Conservation (phyloP, 371 early-diverging fungal genomes). For the Coemansia sp. region DNA sequence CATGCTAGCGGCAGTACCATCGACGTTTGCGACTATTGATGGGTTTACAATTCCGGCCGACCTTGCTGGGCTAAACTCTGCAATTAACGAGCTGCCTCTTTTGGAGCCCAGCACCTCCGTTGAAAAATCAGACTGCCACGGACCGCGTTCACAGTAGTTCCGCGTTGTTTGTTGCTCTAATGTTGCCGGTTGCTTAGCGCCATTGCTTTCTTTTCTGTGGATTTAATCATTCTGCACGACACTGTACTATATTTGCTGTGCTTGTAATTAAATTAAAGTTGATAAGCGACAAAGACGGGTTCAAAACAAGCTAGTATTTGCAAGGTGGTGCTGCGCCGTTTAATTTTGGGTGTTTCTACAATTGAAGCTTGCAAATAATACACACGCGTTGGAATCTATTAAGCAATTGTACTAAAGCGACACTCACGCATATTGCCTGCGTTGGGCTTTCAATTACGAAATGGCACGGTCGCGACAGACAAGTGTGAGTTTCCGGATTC, state of each 20-base stretch:
- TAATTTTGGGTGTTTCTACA: not conserved
- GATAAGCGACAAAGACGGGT: too few species aligned
- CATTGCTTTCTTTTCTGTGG: too few species aligned
- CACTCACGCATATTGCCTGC: not conserved
- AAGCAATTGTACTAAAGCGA: conserved; percentile 2
- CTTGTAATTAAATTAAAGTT: too few species aligned
- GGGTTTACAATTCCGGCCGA: not conserved
- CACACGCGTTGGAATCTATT: not conserved
- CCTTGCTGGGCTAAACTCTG: not conserved
- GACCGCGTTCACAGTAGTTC: too few species aligned
- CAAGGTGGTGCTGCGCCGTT: too few species aligned
- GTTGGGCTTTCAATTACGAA: not conserved
- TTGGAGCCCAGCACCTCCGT: not conserved
- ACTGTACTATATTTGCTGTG: too few species aligned
- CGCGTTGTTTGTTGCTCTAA: too few species aligned
- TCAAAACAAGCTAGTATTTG: too few species aligned
- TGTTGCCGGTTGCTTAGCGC: too few species aligned
- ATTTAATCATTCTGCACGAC: too few species aligned
- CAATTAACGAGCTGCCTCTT: not conserved
- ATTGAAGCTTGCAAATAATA: not conserved
- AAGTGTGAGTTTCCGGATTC: not conserved
- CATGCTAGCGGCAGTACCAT: not conserved
- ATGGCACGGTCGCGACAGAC: not conserved
- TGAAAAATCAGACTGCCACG: too few species aligned
- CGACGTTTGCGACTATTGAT: not conserved